These are phyloP conservation scores for Ajuga reptans DNA, from an alignment of 305 asterid genomes.

Conservation along the genomic window DNA sequence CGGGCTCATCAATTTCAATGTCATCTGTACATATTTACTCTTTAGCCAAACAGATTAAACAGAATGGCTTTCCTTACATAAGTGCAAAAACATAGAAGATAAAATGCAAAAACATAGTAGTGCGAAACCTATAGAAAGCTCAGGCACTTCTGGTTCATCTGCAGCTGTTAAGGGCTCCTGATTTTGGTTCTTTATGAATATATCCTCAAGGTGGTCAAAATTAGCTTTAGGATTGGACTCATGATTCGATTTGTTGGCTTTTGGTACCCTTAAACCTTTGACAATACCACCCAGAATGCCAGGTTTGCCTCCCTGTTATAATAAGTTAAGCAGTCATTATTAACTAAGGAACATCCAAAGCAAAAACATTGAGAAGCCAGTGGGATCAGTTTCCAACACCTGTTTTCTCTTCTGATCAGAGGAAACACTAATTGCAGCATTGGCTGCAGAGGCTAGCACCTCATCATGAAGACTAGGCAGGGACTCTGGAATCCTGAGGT, in stretches of 20 bases:
- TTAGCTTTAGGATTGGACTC: conserved; percentile 32
- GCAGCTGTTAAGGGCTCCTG: conserved; percentile 32
- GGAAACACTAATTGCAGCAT: conserved; percentile 53
- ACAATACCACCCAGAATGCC: conserved; percentile 57
- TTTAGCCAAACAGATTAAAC: conserved; percentile 25
- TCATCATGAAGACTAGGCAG: conserved; percentile 79
- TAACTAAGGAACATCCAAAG: conserved; percentile 11
- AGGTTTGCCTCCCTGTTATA: conserved; percentile 50
- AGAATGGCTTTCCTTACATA: conserved; percentile 8
- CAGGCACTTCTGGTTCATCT: conserved; percentile 38
- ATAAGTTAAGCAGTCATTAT: conserved; percentile 25
- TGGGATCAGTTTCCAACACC: conserved; percentile 31
- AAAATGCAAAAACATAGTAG: background rate
- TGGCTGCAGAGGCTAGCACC: conserved; percentile 83
- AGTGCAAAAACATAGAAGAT: background rate
- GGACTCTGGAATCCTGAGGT: conserved; percentile 64
- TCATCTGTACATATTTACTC: conserved; percentile 45
- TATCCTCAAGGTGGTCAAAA: conserved; percentile 51
- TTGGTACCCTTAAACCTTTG: conserved; percentile 60
- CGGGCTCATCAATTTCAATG: conserved; percentile 76
- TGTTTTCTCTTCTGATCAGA: conserved; percentile 55
- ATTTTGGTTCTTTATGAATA: conserved; percentile 46
- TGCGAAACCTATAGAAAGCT: conserved; percentile 64
- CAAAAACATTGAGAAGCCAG: conserved; percentile 21
- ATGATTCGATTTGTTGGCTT: conserved; percentile 31